A percentile compares a stretch with the other conserved stretches of the same genome.
These are phyloP conservation scores for Chrysochromulina parva DNA, from an alignment of 78 protist genomes.

Conservation along the genomic window DNA sequence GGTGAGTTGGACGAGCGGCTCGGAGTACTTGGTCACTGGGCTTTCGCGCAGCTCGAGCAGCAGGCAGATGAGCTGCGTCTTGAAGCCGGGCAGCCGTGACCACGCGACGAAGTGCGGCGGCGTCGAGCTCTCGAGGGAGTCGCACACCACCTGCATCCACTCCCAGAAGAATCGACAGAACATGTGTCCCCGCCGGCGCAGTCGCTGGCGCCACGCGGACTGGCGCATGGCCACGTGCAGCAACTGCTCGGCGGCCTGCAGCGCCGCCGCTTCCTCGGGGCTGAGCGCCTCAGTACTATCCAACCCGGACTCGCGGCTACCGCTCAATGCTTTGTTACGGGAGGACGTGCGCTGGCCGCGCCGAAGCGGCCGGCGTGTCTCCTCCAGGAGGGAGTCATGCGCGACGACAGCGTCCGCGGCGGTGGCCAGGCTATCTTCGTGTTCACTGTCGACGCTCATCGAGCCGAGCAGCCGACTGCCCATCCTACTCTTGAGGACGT, in stretches of 20 bases:
- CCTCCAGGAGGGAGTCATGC: not conserved
- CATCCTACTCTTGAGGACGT: too few species aligned
- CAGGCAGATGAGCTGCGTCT: not conserved
- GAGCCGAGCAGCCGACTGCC: too few species aligned
- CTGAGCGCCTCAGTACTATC: too few species aligned
- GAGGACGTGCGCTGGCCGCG: not conserved
- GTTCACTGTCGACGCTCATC: too few species aligned
- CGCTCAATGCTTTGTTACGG: not conserved
- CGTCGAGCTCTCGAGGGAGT: not conserved
- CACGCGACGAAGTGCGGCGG: slow-evolving; percentile 4
- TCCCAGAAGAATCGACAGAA: not conserved
- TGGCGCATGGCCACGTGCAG: not conserved
- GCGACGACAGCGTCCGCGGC: too few species aligned
- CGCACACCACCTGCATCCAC: not conserved
- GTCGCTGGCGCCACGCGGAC: not conserved
- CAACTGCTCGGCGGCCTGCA: not conserved
- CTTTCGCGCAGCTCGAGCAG: slow-evolving; percentile 17
- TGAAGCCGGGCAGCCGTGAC: slow-evolving; percentile 9
- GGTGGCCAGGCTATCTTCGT: too few species aligned
- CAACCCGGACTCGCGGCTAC: too few species aligned
- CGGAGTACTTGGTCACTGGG: not conserved
- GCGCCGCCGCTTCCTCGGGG: too few species aligned
- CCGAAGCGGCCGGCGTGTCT: not conserved
- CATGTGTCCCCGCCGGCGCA: not conserved
- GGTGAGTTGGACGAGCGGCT: not conserved